Evolutionary conservation across 1,284 basidiomycete species (phyloP).

Genomic region (Fomitopsis palustris): DNA sequence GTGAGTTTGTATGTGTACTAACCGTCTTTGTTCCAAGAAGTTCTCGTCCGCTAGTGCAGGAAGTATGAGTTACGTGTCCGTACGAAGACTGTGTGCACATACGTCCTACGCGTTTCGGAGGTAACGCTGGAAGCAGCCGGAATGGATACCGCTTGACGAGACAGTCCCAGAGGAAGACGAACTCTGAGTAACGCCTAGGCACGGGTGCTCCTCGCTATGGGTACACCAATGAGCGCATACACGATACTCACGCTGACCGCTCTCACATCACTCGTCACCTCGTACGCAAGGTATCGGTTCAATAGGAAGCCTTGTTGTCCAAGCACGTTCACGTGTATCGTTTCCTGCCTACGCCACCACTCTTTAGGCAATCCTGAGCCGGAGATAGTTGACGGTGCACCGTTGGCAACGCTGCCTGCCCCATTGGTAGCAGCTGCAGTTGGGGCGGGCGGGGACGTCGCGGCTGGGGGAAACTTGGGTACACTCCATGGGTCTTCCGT

Average conservation of each 20-base stretch:
- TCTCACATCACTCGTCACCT: conserved; percentile 75
- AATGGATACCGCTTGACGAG: conserved; percentile 83
- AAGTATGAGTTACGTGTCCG: conserved; percentile 1
- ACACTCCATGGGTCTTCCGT: conserved; percentile 75
- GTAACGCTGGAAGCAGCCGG: conserved; percentile 83
- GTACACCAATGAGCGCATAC: not conserved
- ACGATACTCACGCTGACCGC: not conserved
- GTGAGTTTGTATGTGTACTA: not conserved
- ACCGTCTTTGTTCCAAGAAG: conserved; percentile 88
- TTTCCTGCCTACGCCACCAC: conserved; percentile 85
- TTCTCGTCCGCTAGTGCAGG: conserved; percentile 68
- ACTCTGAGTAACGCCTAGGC: conserved; percentile 83
- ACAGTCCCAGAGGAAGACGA: conserved; percentile 84
- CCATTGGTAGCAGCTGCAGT: conserved; percentile 8
- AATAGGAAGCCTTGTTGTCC: conserved; percentile 88
- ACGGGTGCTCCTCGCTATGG: conserved; percentile 61
- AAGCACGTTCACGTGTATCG: conserved; percentile 63
- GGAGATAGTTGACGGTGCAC: conserved; percentile 53
- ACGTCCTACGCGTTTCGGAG: conserved; percentile 90
- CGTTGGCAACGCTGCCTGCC: conserved; percentile 36
- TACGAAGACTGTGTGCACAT: conserved; percentile 38
- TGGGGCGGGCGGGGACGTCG: conserved; percentile 11
- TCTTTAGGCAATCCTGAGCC: conserved; percentile 70
- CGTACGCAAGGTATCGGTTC: conserved; percentile 80
- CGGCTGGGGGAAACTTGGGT: conserved; percentile 18